Conservation (phyloP, 352 stramenopile species). For the Salisapilia sapeloensis region DNA sequence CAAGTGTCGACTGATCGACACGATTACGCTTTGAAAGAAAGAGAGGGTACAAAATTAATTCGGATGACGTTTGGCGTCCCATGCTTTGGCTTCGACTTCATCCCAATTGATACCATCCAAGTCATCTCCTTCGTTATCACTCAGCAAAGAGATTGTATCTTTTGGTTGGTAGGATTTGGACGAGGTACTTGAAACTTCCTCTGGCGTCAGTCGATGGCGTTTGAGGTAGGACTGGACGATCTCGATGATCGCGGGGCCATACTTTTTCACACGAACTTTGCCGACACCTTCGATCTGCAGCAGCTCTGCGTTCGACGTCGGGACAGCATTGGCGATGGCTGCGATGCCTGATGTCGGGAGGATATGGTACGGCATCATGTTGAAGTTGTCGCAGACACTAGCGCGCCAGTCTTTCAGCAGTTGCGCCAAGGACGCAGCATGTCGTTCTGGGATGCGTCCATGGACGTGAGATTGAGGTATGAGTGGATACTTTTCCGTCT, state of each 20-base stretch:
- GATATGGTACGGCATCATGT: conserved; percentile 81
- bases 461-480: conserved; percentile 24
- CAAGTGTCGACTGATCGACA: conserved; percentile 95
- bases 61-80: conserved; percentile 1
- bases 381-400: conserved; percentile 71
- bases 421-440: conserved; percentile 58
- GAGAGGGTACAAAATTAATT: neutral
- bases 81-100: conserved; percentile 17
- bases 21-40: conserved; percentile 69
- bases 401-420: conserved; percentile 77
- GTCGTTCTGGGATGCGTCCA: conserved; percentile 36
- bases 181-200: too few species aligned
- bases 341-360: conserved; percentile 63
- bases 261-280: conserved; percentile 74
- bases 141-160: neutral
- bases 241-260: conserved; percentile 64
- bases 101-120: conserved; percentile 54
- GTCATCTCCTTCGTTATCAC: conserved; percentile 12
- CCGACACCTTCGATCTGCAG: conserved; percentile 70
- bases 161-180: too few species aligned
- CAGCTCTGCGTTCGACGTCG: conserved; percentile 54
- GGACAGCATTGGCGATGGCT: conserved; percentile 61
- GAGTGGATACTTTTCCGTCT: conserved; percentile 22
- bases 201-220: neutral
- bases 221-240: conserved; percentile 64